Evolutionary conservation across 352 stramenopile species (phyloP).

Genomic region (Pythium aristosporum): DNA sequence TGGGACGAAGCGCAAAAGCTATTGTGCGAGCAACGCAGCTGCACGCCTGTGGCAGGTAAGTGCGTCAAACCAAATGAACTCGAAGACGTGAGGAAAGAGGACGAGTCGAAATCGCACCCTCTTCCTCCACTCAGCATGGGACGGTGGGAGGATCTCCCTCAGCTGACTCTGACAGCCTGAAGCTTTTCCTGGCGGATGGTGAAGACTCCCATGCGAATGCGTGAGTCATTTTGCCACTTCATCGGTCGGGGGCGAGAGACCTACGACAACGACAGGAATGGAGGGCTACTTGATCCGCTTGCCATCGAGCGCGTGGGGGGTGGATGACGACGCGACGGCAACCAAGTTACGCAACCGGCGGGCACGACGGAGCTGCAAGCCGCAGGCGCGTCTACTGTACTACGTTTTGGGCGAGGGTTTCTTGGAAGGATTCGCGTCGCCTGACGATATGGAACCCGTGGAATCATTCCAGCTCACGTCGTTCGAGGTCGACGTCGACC

Average conservation of each 20-base stretch:
- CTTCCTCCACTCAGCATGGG: conserved; percentile 1
- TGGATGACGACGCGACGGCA: background rate
- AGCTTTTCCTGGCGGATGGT: background rate
- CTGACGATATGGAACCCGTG: conserved; percentile 37
- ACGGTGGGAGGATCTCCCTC: background rate
- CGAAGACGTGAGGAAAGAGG: conserved; percentile 15
- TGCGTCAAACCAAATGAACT: background rate
- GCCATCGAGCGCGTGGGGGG: conserved; percentile 30
- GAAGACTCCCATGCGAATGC: background rate
- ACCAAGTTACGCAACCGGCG: conserved; percentile 12
- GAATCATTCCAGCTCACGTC: conserved; percentile 64
- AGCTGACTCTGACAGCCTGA: background rate
- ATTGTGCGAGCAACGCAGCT: conserved; percentile 6
- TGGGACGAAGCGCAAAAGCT: conserved; percentile 7
- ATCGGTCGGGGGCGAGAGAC: background rate
- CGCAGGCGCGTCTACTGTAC: conserved; percentile 46
- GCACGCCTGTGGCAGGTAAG: background rate
- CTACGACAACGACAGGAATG: conserved; percentile 30
- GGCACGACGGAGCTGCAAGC: conserved; percentile 29
- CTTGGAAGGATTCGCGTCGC: conserved; percentile 46
- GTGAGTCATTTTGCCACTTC: background rate
- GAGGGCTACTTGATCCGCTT: conserved; percentile 75
- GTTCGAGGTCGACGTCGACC: conserved; percentile 57
- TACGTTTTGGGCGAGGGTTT: conserved; percentile 68
- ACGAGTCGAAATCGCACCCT: no score